These are phyloP conservation scores for Torrubiella hemipterigena DNA, from an alignment of 2,329 filamentous ascomycete species.

Conservation along the genomic window DNA sequence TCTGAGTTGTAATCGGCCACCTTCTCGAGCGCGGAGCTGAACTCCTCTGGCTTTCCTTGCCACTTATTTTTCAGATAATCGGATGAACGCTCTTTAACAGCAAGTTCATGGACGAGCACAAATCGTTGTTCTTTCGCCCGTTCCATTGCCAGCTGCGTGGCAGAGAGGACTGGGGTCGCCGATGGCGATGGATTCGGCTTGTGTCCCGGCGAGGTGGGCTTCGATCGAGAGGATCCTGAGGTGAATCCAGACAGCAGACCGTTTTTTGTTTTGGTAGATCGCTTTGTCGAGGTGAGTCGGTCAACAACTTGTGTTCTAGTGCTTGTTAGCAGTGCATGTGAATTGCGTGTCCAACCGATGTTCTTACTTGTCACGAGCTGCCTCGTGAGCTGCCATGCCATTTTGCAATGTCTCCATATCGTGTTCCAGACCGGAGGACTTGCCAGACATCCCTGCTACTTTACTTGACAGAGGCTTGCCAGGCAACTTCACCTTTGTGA, in stretches of 20 bases:
- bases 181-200: constrained; percentile 42
- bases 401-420: constrained; percentile 38
- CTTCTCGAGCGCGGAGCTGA: constrained; percentile 42
- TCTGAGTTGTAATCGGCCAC: constrained; percentile 39
- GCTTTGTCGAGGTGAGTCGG: constrained; percentile 19
- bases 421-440: constrained; percentile 30
- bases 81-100: constrained; percentile 37
- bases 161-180: constrained; percentile 33
- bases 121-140: constrained; percentile 40
- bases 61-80: constrained; percentile 38
- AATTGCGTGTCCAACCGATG: constrained; percentile 4
- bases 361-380: constrained; percentile 22
- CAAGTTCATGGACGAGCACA: constrained; percentile 49
- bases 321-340: constrained; percentile 14
- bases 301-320: constrained; percentile 22
- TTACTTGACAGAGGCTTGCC: constrained; percentile 13
- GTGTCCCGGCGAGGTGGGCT: constrained; percentile 43
- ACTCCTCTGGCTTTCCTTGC: constrained; percentile 39
- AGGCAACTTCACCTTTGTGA: constrained; percentile 24
- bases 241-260: constrained; percentile 28
- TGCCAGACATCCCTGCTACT: too few species aligned
- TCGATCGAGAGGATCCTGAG: constrained; percentile 24
- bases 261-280: constrained; percentile 25
- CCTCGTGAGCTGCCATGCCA: constrained; percentile 22
- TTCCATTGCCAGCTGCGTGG: constrained; percentile 38